Conservation (phyloP, 352 stramenopile species). For the Phytophthora lateralis region DNA sequence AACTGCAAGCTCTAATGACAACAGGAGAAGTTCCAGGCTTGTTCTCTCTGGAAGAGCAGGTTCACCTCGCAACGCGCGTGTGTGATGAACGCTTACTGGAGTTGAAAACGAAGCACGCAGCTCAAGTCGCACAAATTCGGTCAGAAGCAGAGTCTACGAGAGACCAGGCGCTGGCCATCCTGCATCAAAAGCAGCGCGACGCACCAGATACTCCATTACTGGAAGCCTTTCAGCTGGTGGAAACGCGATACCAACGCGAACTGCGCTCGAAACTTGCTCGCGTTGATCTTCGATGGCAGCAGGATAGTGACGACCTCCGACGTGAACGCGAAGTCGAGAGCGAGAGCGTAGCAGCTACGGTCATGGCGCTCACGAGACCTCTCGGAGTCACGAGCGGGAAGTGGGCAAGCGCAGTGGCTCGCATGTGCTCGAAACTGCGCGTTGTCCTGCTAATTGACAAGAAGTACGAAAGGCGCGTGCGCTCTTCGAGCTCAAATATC, state of each 20-base stretch:
- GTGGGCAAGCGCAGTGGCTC: slow-evolving; percentile 68
- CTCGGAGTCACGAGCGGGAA: slow-evolving; percentile 72
- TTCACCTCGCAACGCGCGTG: slow-evolving; percentile 59
- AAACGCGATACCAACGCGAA: slow-evolving; percentile 36
- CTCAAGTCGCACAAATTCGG: slow-evolving; percentile 38
- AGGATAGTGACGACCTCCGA: slow-evolving; percentile 65
- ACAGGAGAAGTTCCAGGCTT: slow-evolving; percentile 63
- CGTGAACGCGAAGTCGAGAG: slow-evolving; percentile 70
- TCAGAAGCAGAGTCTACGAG: slow-evolving; percentile 33
- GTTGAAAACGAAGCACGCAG: slow-evolving; percentile 46
- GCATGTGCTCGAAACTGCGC: slow-evolving; percentile 53
- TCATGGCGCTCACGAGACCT: slow-evolving; percentile 78
- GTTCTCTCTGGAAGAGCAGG: slow-evolving; percentile 72
- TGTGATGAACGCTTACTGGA: slow-evolving; percentile 68
- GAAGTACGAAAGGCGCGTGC: slow-evolving; percentile 19
- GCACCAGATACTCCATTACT: slow-evolving; percentile 16
- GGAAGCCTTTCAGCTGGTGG: slow-evolving; percentile 43
- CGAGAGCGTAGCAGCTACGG: slow-evolving; percentile 69
- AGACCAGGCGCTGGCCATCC: slow-evolving; percentile 28
- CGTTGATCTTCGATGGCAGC: slow-evolving; percentile 58
- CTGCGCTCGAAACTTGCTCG: slow-evolving; percentile 45
- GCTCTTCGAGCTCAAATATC: slow-evolving; percentile 25
- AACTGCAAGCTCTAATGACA: slow-evolving; percentile 56
- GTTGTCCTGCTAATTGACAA: slow-evolving; percentile 53
- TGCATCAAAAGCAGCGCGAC: slow-evolving; percentile 46